Conservation (phyloP, 768 basidiomycete species). For the Boletus tomentosulus region DNA sequence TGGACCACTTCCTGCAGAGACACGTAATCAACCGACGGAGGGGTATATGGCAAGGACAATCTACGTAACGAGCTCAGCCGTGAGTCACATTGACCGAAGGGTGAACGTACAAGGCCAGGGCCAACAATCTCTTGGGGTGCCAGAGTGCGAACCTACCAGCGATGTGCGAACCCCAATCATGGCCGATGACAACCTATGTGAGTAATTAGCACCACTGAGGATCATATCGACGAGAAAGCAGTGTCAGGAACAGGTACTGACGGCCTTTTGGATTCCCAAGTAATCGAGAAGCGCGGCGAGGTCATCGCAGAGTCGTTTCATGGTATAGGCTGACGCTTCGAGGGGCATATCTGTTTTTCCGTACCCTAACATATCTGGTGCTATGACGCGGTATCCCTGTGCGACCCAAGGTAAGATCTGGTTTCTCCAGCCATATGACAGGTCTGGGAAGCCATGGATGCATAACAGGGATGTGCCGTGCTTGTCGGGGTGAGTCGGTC, state of each 20-base stretch:
- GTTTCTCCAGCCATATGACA: constrained; percentile 68
- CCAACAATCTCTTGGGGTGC: constrained; percentile 59
- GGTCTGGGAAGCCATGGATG: constrained; percentile 79
- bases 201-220: background rate
- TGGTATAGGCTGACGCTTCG: constrained; percentile 53
- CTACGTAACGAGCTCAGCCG: constrained; percentile 33
- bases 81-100: background rate
- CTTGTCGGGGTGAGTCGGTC: constrained; percentile 38
- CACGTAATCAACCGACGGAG: constrained; percentile 48
- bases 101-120: constrained; percentile 54
- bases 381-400: constrained; percentile 59
- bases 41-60: constrained; percentile 62
- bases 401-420: constrained; percentile 70
- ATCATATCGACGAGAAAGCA: background rate
- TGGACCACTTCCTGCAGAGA: constrained; percentile 50
- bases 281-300: constrained; percentile 62
- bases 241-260: constrained; percentile 30
- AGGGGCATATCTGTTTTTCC: constrained; percentile 59
- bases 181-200: constrained; percentile 60
- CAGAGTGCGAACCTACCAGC: constrained; percentile 68
- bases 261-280: constrained; percentile 49
- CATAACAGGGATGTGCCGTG: constrained; percentile 54
- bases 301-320: constrained; percentile 56
- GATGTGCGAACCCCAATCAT: constrained; percentile 75
- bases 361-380: constrained; percentile 50